phyloP scores from a whole-genome alignment of 306 rosid species.

The Vicia faba region DNA sequence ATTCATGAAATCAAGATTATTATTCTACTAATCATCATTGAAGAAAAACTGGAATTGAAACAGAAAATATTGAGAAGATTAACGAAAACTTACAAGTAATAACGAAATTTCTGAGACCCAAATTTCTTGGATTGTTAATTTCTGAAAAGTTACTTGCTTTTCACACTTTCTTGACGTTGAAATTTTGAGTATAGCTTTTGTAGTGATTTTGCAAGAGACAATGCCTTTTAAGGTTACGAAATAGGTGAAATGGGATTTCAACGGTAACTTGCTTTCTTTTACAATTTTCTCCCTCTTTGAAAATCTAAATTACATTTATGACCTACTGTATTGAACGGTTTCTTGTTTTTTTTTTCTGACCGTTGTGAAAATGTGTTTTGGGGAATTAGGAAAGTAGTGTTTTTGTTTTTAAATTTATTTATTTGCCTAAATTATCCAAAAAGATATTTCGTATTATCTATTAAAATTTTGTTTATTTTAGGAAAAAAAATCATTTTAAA shows the following conservation, averaged over 20 bases:
- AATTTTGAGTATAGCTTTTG: neutral
- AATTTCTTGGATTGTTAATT: neutral
- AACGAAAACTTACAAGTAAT: slow-evolving; percentile 38
- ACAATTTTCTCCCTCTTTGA: slow-evolving; percentile 35
- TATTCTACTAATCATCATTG: neutral
- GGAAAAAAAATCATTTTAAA: too few species aligned
- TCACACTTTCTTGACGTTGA: slow-evolving; percentile 14
- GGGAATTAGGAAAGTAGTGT: neutral
- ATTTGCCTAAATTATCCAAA: too few species aligned
- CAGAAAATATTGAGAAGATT: neutral
- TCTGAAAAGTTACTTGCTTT: neutral
- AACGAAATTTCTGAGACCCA: neutral
- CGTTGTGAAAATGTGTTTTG: slow-evolving; percentile 13
- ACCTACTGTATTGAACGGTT: neutral
- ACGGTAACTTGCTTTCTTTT: slow-evolving; percentile 49
- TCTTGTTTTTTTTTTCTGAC: slow-evolving; percentile 1
- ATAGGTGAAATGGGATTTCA: slow-evolving; percentile 19
- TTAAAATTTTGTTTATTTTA: too few species aligned
- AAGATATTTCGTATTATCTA: too few species aligned
- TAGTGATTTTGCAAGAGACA: neutral
- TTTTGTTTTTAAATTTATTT: too few species aligned
- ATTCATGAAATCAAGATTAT: slow-evolving; percentile 6
- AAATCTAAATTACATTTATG: neutral
- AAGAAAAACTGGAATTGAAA: slow-evolving; percentile 15
- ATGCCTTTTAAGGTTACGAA: neutral